Conservation (phyloP, 164 flowering plant species). For the Sextonia rubra region DNA sequence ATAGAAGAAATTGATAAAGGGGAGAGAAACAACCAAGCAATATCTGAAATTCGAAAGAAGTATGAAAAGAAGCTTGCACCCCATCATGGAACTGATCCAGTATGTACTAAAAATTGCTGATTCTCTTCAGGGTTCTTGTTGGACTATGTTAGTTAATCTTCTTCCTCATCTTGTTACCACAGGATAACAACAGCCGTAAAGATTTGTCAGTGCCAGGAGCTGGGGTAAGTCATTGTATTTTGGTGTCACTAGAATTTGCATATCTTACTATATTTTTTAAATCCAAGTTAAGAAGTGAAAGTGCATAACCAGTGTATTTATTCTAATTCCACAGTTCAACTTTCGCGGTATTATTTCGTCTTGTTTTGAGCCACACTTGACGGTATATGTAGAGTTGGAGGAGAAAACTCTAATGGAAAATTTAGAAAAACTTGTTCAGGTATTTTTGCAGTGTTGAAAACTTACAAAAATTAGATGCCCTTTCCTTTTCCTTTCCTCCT, state of each 20-base stretch:
- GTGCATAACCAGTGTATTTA: conserved; percentile 2
- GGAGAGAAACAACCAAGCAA: conserved; percentile 48
- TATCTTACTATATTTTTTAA: neutral
- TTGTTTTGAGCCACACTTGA: conserved; percentile 92
- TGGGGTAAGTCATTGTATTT: conserved; percentile 54
- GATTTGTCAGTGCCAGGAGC: conserved; percentile 85
- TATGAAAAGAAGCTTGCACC: conserved; percentile 91
- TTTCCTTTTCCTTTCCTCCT: neutral
- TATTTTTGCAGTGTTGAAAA: conserved; percentile 16
- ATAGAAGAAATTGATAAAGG: conserved; percentile 56
- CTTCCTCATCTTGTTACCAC: conserved; percentile 20
- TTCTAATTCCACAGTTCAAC: conserved; percentile 69
- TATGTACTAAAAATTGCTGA: conserved; percentile 24
- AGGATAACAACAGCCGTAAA: conserved; percentile 65
- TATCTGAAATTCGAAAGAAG: conserved; percentile 83
- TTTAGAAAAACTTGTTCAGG: conserved; percentile 96
- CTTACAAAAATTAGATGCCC: neutral
- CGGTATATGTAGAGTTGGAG: conserved; percentile 83
- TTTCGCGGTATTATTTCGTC: conserved; percentile 94
- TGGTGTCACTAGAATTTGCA: neutral
- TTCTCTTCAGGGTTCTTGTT: neutral
- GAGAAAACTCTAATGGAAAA: conserved; percentile 93
- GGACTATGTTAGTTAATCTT: neutral
- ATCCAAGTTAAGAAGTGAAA: neutral
- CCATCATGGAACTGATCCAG: conserved; percentile 55